These are phyloP conservation scores for Nitzschia palea DNA, from an alignment of 108 stramenopile species.

Conservation along the genomic window DNA sequence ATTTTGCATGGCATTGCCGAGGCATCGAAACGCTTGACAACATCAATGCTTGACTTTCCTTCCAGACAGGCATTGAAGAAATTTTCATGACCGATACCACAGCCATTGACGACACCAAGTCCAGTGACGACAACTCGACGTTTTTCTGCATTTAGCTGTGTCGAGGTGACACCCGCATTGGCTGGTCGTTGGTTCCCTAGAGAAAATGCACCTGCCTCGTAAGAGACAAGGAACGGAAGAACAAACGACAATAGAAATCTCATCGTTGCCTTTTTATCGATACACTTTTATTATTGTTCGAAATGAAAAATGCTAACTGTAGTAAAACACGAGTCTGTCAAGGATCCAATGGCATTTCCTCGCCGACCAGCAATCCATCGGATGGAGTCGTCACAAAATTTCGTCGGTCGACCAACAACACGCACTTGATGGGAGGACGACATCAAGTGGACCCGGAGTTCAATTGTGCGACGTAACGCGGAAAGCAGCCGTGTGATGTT, in stretches of 20 bases:
- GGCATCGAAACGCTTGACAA: slow-evolving; percentile 77
- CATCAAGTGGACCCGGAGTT: background rate
- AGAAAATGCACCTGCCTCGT: slow-evolving; percentile 16
- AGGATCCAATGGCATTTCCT: background rate
- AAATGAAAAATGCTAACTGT: background rate
- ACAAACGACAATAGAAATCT: background rate
- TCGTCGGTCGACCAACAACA: background rate
- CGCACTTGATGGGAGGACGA: slow-evolving; percentile 3
- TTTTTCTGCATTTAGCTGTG: slow-evolving; percentile 18
- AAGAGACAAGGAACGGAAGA: background rate
- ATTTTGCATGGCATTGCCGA: slow-evolving; percentile 87
- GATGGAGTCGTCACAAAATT: background rate
- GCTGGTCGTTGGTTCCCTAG: background rate
- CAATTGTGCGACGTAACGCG: background rate
- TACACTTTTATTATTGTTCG: too few relatives aligned
- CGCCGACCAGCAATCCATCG: background rate
- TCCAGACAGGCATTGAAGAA: slow-evolving; percentile 80
- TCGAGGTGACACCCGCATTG: background rate
- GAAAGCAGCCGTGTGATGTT: too few relatives aligned
- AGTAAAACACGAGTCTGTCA: background rate
- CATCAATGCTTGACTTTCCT: slow-evolving; percentile 73
- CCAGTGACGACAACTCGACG: slow-evolving; percentile 93
- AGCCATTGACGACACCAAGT: slow-evolving; percentile 88
- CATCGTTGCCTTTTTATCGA: too few relatives aligned
- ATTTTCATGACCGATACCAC: slow-evolving; percentile 84